Evolutionary conservation across 192 early-diverging fungal genomes (phyloP), one percentile per base, ranked within the genome.

Genomic region (Dispira parvispora): DNA sequence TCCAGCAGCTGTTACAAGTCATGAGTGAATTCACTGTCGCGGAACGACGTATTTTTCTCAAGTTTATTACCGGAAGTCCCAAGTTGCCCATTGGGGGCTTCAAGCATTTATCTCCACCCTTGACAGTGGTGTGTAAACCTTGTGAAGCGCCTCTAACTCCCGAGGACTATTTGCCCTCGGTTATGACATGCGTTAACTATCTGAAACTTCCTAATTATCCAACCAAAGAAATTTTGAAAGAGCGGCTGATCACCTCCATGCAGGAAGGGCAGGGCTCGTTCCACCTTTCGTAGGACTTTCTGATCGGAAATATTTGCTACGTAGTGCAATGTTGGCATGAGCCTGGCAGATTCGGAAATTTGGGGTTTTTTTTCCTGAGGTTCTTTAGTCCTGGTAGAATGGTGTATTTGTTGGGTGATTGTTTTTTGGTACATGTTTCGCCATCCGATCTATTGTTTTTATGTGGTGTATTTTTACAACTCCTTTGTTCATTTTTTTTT

Each of bases 171-270:
- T 67, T 97, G 67, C 94, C 94, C 21, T 87, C 82, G 25, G 94
- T 97, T 26, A 97, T 97, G 94, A 97, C 94, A 5, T 97, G 94
- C 68, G 89, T 82, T 52, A 94, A 97, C 65, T 91, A 91, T 64
- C 77, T 97, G 53, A 97, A 97, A 70, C 76, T 97, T 65, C 94
- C 94, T 20, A 84, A 82, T 23, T 97, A 95, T 68, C 75, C 82
- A 13, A 67, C 67, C 21, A 74, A 79, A 47, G 78, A 78, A 14
- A 73, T 88, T 0, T 77, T 91, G 73, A 73, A 71, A 28, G 69
- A 71, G 56, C 76, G 83, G 69, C 78, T 94, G 68, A 69, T 70
- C 56, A 76, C 77, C 23, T 89, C 92, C 11, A 80, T 88, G 45
- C 69, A 73, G 14, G 94, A 97, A 71, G 94, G 94, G n/a, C 82